Base-by-base conservation (phyloP, 2,329 filamentous ascomycete genomes). In the Ceratocystis smalleyi region DNA sequence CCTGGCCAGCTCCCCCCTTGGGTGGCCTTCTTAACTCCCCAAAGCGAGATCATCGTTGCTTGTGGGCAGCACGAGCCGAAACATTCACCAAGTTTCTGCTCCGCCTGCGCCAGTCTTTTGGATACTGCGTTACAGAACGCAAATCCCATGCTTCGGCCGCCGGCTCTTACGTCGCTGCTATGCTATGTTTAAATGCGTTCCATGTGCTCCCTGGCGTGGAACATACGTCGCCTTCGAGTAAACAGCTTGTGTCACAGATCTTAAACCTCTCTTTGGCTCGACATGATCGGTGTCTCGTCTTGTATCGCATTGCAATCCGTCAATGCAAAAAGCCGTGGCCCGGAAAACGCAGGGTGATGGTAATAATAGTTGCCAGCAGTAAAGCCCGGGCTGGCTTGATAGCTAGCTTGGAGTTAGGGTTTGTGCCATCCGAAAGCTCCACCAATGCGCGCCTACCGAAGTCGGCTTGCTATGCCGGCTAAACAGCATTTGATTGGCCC, bases 271-370 rank as follows among this genome's bases (percentile, higher is more conserved):
- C 30, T n/a, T 5, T 57, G n/a, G 54, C 17, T 35, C 22, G 8
- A 57, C 54, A 35, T 57, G 54, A 57, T 57, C 54, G 54, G n/a
- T 57, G 54, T 57, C 54, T 57, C 54, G 54, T 32, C 54, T 57
- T 57, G 54, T 35, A n/a, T 57, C 54, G 27, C 17, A 57, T 32
- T 57, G n/a, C 30, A 22, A 2, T 30, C 12, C 15, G 17, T 57
- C 32, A 30, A 57, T 57, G 54, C 54, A 35, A 30, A n/a, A 30
- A 32, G 24, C 22, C 19, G n/a, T 54, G 49, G 24, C 19, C 24
- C 10, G 8, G 15, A 40, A 35, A 40, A 40, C 35, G 10, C 1
- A 3, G 35, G 35, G 15, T 4, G 12, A 40, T 15, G 15, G 12
- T 15, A 40, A 15, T 15, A 40, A 15, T 40, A 40, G 35, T 40